Conservation (phyloP, 768 basidiomycete genomes). For the Neoboletus brunneissimus region DNA sequence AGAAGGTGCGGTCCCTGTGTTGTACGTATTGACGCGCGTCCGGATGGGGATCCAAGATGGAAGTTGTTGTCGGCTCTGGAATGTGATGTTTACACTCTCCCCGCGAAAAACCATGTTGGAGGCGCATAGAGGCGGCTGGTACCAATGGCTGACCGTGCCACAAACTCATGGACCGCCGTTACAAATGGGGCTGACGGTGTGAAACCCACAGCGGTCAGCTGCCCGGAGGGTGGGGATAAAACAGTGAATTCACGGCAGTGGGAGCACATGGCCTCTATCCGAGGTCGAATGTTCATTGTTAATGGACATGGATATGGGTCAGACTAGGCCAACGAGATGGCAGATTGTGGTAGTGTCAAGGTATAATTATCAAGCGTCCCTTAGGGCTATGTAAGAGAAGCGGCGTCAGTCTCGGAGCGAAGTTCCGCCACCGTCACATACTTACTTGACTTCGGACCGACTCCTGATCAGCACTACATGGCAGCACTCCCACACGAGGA, state of each 20-base stretch:
- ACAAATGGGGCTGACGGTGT: not conserved
- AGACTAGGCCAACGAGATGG: not conserved
- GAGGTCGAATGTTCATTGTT: not conserved
- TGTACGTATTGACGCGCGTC: slow-evolving; percentile 4
- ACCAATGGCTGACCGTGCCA: not conserved
- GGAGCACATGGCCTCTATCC: not conserved
- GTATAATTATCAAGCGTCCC: not conserved
- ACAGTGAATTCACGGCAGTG: not conserved
- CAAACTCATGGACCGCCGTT: not conserved
- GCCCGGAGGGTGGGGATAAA: not conserved
- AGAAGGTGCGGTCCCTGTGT: not conserved
- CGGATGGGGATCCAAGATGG: not conserved
- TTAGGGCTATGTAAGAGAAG: not conserved
- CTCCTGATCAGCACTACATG: too few species aligned
- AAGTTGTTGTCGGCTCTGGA: not conserved
- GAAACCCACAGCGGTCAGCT: not conserved
- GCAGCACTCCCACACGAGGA: not conserved
- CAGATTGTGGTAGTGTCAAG: not conserved
- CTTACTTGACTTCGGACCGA: not conserved
- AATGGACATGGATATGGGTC: not conserved
- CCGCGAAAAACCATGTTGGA: not conserved
- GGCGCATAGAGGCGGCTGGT: not conserved
- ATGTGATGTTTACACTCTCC: not conserved
- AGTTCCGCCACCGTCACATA: too few species aligned
- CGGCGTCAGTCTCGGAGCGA: not conserved